phyloP scores from a whole-genome alignment of 75 land plant species.

The Chamaecyparis obtusa region DNA sequence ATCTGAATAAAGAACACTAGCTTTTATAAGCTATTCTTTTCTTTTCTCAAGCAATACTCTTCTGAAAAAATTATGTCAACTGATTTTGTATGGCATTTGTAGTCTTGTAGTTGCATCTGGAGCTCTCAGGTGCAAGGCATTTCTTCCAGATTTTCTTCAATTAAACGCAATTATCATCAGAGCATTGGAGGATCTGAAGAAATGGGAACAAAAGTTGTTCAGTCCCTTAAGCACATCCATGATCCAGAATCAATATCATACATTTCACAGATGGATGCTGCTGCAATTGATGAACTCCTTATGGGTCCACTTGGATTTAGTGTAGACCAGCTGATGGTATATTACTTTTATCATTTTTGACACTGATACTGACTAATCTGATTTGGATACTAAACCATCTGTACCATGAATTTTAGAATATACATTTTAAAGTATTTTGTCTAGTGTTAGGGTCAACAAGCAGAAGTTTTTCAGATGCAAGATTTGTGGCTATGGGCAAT shows the following conservation, averaged over 20 bases:
- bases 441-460: not conserved
- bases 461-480: not conserved
- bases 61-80: not conserved
- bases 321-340: slow-evolving; percentile 94
- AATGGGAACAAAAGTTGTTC: not conserved
- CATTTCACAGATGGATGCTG: slow-evolving; percentile 73
- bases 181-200: not conserved
- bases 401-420: not conserved
- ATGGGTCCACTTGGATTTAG: slow-evolving; percentile 94
- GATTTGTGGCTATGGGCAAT: not conserved
- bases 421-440: not conserved
- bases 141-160: not conserved
- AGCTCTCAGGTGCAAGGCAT: not conserved
- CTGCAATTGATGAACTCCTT: slow-evolving; percentile 79
- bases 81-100: not conserved
- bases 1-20: not conserved
- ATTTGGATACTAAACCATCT: not conserved
- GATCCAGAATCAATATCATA: slow-evolving; percentile 41
- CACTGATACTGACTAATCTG: not conserved
- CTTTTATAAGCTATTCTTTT: not conserved
- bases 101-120: not conserved
- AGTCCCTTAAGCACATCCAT: not conserved
- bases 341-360: slow-evolving; percentile 3
- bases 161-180: not conserved
- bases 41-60: not conserved